These are phyloP conservation scores for Beauveria rudraprayagi DNA, from an alignment of 2,329 filamentous ascomycete species.

Conservation along the genomic window DNA sequence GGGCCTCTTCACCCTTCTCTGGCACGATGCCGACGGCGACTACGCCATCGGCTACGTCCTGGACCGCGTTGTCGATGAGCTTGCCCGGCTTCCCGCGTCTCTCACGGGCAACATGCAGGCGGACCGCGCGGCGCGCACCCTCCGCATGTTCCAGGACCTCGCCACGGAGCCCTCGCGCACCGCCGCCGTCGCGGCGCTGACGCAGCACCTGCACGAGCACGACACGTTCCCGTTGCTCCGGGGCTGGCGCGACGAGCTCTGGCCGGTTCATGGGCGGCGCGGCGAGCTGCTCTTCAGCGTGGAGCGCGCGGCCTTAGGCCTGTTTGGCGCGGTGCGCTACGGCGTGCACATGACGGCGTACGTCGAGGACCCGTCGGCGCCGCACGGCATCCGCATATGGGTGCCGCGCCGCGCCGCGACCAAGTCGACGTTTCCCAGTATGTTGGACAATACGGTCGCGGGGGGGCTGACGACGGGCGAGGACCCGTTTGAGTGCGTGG, in stretches of 20 bases:
- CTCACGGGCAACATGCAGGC: slow-evolving; percentile 54
- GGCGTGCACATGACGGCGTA: slow-evolving; percentile 78
- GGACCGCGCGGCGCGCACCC: slow-evolving; percentile 49
- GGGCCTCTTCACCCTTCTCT: slow-evolving; percentile 58
- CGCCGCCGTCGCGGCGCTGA: slow-evolving; percentile 44
- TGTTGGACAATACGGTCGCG: slow-evolving; percentile 92
- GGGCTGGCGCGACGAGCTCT: slow-evolving; percentile 75
- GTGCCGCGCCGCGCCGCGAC: slow-evolving; percentile 64
- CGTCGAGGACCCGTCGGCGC: slow-evolving; percentile 32
- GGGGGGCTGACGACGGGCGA: slow-evolving; percentile 72
- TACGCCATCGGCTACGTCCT: slow-evolving; percentile 56
- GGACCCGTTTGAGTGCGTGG: slow-evolving; percentile 68
- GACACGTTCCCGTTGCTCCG: slow-evolving; percentile 64
- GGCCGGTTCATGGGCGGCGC: slow-evolving; percentile 64
- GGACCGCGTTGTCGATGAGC: slow-evolving; percentile 39
- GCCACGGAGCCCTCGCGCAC: slow-evolving; percentile 57
- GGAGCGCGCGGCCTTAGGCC: slow-evolving; percentile 64
- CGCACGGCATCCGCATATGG: slow-evolving; percentile 68
- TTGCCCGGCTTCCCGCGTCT: slow-evolving; percentile 41
- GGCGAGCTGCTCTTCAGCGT: slow-evolving; percentile 61
- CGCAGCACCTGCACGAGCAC: slow-evolving; percentile 60
- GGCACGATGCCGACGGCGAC: slow-evolving; percentile 54
- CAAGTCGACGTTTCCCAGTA: slow-evolving; percentile 84
- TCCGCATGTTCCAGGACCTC: slow-evolving; percentile 53
- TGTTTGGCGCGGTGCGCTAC: slow-evolving; percentile 71